Evolutionary conservation across 2,329 filamentous ascomycete species (phyloP).

Genomic region (Ceratocystis eucalypticola): DNA sequence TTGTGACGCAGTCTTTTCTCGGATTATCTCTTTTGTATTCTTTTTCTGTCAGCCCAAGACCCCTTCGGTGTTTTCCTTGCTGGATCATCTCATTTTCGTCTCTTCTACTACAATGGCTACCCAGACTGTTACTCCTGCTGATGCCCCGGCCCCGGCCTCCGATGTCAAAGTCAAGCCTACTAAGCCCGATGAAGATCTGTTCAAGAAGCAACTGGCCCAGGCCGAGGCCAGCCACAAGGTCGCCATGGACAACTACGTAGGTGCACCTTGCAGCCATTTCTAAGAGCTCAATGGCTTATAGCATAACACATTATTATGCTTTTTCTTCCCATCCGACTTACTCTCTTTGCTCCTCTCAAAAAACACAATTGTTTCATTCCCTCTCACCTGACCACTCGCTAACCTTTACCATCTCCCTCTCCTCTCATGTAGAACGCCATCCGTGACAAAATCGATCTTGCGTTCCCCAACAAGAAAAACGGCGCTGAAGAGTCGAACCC

Average conservation of each 20-base stretch:
- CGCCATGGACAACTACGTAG: conserved; percentile 48
- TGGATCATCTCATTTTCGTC: conserved; percentile 18
- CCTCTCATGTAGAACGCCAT: conserved; percentile 54
- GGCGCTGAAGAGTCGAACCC: conserved; percentile 59
- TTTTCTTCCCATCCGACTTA: conserved; percentile 15
- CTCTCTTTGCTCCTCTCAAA: not conserved
- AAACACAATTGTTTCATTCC: no score
- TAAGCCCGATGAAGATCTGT: conserved; percentile 76
- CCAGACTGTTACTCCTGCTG: conserved; percentile 29
- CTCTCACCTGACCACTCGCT: conserved; percentile 13
- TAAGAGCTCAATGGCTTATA: not conserved
- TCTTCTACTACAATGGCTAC: conserved; percentile 19
- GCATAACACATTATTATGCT: not conserved
- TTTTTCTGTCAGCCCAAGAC: conserved; percentile 13
- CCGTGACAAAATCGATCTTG: conserved; percentile 77
- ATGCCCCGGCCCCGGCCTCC: conserved; percentile 31
- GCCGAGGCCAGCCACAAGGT: conserved; percentile 78
- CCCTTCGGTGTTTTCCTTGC: conserved; percentile 20
- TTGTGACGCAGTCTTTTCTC: not conserved
- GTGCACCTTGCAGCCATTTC: conserved; percentile 20
- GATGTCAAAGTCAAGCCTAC: conserved; percentile 43
- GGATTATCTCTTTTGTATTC: conserved; percentile 5
- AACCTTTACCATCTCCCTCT: not conserved
- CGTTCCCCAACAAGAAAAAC: conserved; percentile 57
- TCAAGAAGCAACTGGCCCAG: conserved; percentile 63